Evolutionary conservation across 352 stramenopile species (phyloP), one percentile per base, ranked within the genome.

Genomic region (Phytophthora macrochlamydospora): DNA sequence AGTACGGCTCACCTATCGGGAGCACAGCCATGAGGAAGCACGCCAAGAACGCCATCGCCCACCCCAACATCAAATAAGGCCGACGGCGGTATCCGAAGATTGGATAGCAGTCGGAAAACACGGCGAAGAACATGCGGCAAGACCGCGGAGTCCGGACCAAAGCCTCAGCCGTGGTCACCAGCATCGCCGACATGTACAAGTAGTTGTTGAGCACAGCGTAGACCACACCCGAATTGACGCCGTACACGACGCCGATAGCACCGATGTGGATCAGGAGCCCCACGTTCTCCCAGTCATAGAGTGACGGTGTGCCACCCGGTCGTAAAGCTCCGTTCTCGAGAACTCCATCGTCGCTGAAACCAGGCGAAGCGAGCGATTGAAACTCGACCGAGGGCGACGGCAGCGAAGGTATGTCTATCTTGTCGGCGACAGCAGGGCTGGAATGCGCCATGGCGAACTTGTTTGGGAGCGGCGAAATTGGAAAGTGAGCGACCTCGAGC

Each of bases 31-130:
- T 85, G 51, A 81, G n/a, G 24, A 86, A 65, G 38, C 76, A 80
- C 33, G 59, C 63, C 31, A 73, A 43, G 62, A 78, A 81, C n/a
- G 71, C 65, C n/a, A 85, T 42, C 37, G 43, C 32, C 81, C 79
- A 89, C 8, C 90, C 90, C 24, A 91, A 58, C 24, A 91, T 78
- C 54, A 96, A 72, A 62, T 97, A 97, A 40, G 88, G 81, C 7
- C 89, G 89, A 11, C 88, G 76, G 2, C 84, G 89, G 58, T 90
- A 91, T 43, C 87, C 85, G 61, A 78, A 85, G 59, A 97, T 91
- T 7, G 90, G 90, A 51, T 86, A 85, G 62, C 77, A 91, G 66
- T 97, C 90, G 14, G 74, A 87, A 13, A 96, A 70, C 31, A 95
- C 71, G 35, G 81, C 87, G 35, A 83, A 69, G 28, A 95, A 76